Conservation (phyloP, 768 basidiomycete genomes). For the Lentinus brumalis region DNA sequence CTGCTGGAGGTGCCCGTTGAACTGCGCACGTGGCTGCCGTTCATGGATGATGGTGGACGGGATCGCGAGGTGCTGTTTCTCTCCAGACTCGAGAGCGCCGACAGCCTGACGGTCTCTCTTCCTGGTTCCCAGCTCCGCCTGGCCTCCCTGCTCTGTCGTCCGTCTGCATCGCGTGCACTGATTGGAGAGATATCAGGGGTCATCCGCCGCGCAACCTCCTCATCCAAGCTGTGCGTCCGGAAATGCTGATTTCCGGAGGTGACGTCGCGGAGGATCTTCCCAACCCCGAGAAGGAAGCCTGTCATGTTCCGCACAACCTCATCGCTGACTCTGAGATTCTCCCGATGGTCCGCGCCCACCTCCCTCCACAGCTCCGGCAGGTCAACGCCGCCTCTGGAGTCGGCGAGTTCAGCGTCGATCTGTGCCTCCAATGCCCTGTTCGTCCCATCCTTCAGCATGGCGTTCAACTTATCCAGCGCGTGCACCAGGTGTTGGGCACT, state of each 20-base stretch:
- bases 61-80: conserved; percentile 15
- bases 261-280: conserved; percentile 66
- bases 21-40: conserved; percentile 12
- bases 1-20: conserved; percentile 33
- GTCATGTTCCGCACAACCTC: conserved; percentile 79
- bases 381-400: conserved; percentile 35
- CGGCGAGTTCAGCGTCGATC: conserved; percentile 73
- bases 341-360: conserved; percentile 72
- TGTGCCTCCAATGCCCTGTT: conserved; percentile 68
- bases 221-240: conserved; percentile 57
- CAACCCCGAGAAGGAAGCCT: conserved; percentile 73
- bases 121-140: conserved; percentile 48
- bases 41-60: conserved; percentile 19
- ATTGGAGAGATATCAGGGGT: conserved; percentile 38
- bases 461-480: conserved; percentile 68
- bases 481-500: conserved; percentile 65
- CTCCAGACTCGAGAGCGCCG: conserved; percentile 30
- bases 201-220: conserved; percentile 41
- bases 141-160: conserved; percentile 53
- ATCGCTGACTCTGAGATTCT: conserved; percentile 71
- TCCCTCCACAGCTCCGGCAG: conserved; percentile 64
- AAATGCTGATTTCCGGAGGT: conserved; percentile 42
- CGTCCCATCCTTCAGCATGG: conserved; percentile 56
- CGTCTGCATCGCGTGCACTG: conserved; percentile 55
- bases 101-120: conserved; percentile 22